Evolutionary conservation across 768 basidiomycete genomes (phyloP), one percentile per base, ranked within the genome.

Genomic region (Naganishia vishniacii): DNA sequence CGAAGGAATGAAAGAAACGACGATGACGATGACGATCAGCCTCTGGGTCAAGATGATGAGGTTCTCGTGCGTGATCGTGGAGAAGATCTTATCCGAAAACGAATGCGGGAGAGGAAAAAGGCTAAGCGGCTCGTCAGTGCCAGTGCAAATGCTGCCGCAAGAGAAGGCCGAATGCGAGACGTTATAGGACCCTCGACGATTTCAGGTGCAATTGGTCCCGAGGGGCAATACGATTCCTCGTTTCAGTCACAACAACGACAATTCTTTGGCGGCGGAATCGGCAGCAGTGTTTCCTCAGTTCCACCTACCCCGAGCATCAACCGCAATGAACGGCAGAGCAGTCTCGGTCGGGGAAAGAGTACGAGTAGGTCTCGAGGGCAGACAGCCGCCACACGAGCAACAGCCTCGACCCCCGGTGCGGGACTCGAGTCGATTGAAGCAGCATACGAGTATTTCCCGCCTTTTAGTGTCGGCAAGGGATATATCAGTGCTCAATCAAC

Each of bases 31-130:
- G 51, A 53, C 18, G 53, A 56, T 26, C 20, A 18, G 15, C 18
- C 53, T 8, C 3, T 56, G 20, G 53, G 34, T 18, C 53, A 56
- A 18, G 53, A 56, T 23, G 53, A 56, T 23, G 53, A 56, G 26
- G 25, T 56, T 26, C 40, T 59, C 42, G 45, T 64, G 31, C 59
- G 58, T 40, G 80, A 81, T 67, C 65, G 79, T 23, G 80, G 80
- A 3, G 79, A 78, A 44, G 75, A 76, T 61, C 77, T 81, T n/a
- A 76, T 81, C 51, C 66, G 75, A 53, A 66, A 73, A 47, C 65
- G 80, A 31, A 75, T 76, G 69, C 72, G 70, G 44, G 79, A 79
- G 60, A 51, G 79, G 64, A 73, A 41, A 62, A 65, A 70, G 62
- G 67, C 67, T 7, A 74, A 65, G 69, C 72, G 63, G 67, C 63